These are phyloP conservation scores for Blastobotrys americana DNA, from an alignment of 805 yeast species.

Conservation along the genomic window DNA sequence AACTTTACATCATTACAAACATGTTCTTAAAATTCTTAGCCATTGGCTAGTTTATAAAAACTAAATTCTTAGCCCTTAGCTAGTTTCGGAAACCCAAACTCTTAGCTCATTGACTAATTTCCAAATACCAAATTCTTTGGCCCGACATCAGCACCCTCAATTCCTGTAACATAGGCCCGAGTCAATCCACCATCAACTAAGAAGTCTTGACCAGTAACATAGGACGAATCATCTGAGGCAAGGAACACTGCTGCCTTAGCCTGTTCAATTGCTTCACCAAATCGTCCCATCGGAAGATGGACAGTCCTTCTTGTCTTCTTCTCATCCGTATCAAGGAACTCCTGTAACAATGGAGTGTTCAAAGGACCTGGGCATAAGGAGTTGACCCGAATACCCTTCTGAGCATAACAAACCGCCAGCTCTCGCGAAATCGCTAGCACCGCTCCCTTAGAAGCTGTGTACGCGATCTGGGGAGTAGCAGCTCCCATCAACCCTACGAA, in stretches of 20 bases:
- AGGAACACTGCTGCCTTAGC: conserved; percentile 53
- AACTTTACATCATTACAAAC: too few species aligned
- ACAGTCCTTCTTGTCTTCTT: conserved; percentile 36
- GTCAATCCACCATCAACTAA: conserved; percentile 50
- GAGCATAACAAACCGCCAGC: conserved; percentile 56
- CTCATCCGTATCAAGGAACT: conserved; percentile 48
- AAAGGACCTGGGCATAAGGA: conserved; percentile 55
- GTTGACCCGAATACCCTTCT: conserved; percentile 47
- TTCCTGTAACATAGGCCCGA: conserved; percentile 27
- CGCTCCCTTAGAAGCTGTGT: conserved; percentile 36
- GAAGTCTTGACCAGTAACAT: conserved; percentile 55
- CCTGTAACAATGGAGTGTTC: conserved; percentile 53
- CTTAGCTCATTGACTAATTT: conserved; percentile 14
- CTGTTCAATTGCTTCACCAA: conserved; percentile 60
- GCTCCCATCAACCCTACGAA: conserved; percentile 34
- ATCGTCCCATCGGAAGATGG: conserved; percentile 46
- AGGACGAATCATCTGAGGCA: conserved; percentile 44
- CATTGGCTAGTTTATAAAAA: too few species aligned
- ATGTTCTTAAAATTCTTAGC: too few species aligned
- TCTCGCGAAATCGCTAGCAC: conserved; percentile 33
- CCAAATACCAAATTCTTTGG: conserved; percentile 28
- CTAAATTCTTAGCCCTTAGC: too few species aligned
- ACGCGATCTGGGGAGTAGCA: conserved; percentile 35
- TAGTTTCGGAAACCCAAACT: too few species aligned
- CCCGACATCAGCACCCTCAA: conserved; percentile 20